These are phyloP conservation scores for Penicillium cataractarum DNA, from an alignment of 495 filamentous ascomycete genomes.

Conservation along the genomic window DNA sequence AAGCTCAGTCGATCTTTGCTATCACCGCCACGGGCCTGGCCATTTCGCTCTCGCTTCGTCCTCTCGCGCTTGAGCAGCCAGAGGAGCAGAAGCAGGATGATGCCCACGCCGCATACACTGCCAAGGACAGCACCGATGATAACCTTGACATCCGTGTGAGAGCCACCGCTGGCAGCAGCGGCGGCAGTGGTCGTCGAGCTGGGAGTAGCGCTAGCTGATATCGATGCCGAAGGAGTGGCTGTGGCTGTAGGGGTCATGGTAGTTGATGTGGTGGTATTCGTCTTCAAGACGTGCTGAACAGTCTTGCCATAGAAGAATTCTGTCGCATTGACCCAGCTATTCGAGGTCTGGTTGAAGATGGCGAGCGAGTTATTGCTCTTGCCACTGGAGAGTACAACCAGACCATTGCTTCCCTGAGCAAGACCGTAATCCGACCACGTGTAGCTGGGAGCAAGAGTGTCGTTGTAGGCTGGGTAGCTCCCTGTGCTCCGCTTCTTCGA, in stretches of 20 bases:
- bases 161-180: slow-evolving; percentile 30
- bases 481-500: slow-evolving; percentile 48
- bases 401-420: slow-evolving; percentile 57
- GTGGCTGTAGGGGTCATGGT: slow-evolving; percentile 19
- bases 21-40: slow-evolving; percentile 56
- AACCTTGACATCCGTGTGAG: slow-evolving; percentile 46
- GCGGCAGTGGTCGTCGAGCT: slow-evolving; percentile 40
- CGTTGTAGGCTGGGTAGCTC: slow-evolving; percentile 82
- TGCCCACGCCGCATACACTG: slow-evolving; percentile 69
- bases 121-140: slow-evolving; percentile 83
- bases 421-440: slow-evolving; percentile 66
- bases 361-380: slow-evolving; percentile 60
- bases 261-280: slow-evolving; percentile 44
- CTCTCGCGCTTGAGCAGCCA: slow-evolving; percentile 67
- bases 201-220: slow-evolving; percentile 35
- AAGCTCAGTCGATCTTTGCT: slow-evolving; percentile 66
- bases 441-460: slow-evolving; percentile 64
- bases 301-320: slow-evolving; percentile 60
- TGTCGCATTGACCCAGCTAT: slow-evolving; percentile 80
- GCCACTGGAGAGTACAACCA: slow-evolving; percentile 81
- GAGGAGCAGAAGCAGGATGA: slow-evolving; percentile 69
- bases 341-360: slow-evolving; percentile 80
- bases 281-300: slow-evolving; percentile 39
- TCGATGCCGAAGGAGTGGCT: slow-evolving; percentile 38
- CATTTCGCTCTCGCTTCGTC: slow-evolving; percentile 55